Evolutionary conservation across 2,329 filamentous ascomycete genomes (phyloP).

Genomic region (Metarhizium rileyi): DNA sequence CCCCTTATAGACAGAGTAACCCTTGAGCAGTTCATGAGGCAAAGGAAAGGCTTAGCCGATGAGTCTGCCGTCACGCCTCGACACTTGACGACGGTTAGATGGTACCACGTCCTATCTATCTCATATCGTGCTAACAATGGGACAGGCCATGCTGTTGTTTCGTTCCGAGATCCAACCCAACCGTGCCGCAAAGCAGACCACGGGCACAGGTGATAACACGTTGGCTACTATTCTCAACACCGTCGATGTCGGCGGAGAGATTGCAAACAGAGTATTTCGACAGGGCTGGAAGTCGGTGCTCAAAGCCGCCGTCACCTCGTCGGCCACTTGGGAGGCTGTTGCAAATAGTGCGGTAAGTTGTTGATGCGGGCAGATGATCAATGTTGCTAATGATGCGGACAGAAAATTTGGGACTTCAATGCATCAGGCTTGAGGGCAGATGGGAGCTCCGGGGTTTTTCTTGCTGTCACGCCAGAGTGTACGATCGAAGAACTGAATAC

Average conservation of each 20-base stretch:
- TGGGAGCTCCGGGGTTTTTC: constrained; percentile 15
- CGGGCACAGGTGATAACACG: not conserved
- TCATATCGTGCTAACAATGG: not conserved
- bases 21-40: not conserved
- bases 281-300: constrained; percentile 16
- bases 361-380: not conserved
- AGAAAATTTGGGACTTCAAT: constrained; percentile 20
- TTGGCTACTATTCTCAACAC: constrained; percentile 4
- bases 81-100: constrained; percentile 5
- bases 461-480: constrained; percentile 17
- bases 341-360: constrained; percentile 1
- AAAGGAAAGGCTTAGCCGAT: not conserved
- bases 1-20: not conserved
- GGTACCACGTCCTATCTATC: not conserved
- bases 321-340: constrained; percentile 14
- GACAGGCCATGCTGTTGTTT: constrained; percentile 7
- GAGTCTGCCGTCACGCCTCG: not conserved
- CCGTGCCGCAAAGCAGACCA: not conserved
- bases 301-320: constrained; percentile 13
- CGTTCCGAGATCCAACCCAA: constrained; percentile 4
- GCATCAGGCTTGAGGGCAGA: constrained; percentile 9
- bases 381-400: not conserved
- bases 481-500: constrained; percentile 12
- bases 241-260: constrained; percentile 11
- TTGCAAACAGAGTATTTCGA: constrained; percentile 11